Base-by-base conservation (phyloP, 2,329 filamentous ascomycete genomes). In the Fusarium sp. region DNA sequence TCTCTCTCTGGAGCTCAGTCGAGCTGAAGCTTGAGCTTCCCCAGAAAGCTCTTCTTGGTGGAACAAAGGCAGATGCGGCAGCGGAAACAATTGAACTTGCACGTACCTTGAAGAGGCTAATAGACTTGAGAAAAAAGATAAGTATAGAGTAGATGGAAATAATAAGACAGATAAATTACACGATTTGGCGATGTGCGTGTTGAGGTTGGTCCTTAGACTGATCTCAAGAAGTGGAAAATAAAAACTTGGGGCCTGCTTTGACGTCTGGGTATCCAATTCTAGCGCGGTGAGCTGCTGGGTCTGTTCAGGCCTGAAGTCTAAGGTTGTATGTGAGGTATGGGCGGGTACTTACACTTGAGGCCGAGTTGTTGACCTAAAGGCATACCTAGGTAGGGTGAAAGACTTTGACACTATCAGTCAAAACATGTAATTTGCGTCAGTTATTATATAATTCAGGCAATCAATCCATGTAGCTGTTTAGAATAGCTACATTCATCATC, bases 221-320 rank as follows among this genome's bases (percentile, higher is more conserved):
- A 65, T 64, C 65, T 68, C 62, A n/a, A 54, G 61, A 53, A 72
- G 61, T 58, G 63, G 58, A 52, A 57, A 56, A 67, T 71, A 73
- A 73, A 73, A 68, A 70, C 72, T 73, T 71, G 66, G 44, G 56
- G 49, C 59, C 44, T 60, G 61, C 55, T 58, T 58, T 53, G 50
- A 48, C 29, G 49, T 48, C 44, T 53, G 45, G 57, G 57, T 19
- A 19, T 19, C 19, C 19, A 19, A 59, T 53, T 59, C 61, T 63
- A 57, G 63, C 47, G 49, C 44, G 42, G 39, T 49, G 50, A 50
- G 38, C 47, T 47, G 38, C 47, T 47, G 38, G 33, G 23, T 52
- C 49, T 47, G 53, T 71, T 68, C 61, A 54, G 62, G 73, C 73
- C 73, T 74, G 71, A 75, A 70, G 68, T 73, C 66, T 75, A 69